Conservation (phyloP, 371 early-diverging fungal species). For the Zancudomyces culisetae region DNA sequence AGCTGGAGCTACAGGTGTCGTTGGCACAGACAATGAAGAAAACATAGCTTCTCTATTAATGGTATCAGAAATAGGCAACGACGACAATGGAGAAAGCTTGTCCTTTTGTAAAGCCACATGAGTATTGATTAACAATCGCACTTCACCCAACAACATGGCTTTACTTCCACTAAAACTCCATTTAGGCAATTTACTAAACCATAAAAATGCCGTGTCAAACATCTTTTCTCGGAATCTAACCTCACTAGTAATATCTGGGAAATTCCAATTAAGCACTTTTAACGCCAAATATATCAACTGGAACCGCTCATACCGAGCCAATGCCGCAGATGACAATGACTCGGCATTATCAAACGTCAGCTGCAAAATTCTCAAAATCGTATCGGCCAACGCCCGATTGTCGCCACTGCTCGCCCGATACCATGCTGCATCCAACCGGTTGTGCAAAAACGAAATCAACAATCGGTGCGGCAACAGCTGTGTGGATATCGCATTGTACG, state of each 20-base stretch:
- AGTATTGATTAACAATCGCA: conserved; percentile 44
- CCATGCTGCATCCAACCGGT: conserved; percentile 62
- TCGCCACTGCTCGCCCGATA: conserved; percentile 31
- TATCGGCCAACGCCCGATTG: conserved; percentile 45
- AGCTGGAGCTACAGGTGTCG: too few relatives aligned
- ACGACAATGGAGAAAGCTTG: conserved; percentile 10
- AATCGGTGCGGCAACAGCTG: conserved; percentile 53
- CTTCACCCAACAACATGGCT: conserved; percentile 36
- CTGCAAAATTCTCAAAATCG: conserved; percentile 53
- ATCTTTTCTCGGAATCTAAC: conserved; percentile 36
- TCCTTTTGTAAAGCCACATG: conserved; percentile 43
- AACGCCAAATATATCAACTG: conserved; percentile 55
- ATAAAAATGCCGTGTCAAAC: conserved; percentile 43
- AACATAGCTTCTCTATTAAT: too few relatives aligned
- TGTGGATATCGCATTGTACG: conserved; percentile 34
- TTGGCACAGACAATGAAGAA: too few relatives aligned
- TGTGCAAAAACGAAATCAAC: conserved; percentile 68
- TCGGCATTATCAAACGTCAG: conserved; percentile 44
- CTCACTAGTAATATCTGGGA: conserved; percentile 39
- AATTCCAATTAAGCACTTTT: conserved; percentile 32
- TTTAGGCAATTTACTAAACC: conserved; percentile 51
- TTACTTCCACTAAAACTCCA: conserved; percentile 39
- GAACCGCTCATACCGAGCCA: conserved; percentile 61
- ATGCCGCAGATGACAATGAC: conserved; percentile 37
- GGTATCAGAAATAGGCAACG: not conserved